Percentiles rank a stretch among this genome's conserved stretches.
Conservation (phyloP, 2,329 filamentous ascomycete species). For the Scytalidium sp. region DNA sequence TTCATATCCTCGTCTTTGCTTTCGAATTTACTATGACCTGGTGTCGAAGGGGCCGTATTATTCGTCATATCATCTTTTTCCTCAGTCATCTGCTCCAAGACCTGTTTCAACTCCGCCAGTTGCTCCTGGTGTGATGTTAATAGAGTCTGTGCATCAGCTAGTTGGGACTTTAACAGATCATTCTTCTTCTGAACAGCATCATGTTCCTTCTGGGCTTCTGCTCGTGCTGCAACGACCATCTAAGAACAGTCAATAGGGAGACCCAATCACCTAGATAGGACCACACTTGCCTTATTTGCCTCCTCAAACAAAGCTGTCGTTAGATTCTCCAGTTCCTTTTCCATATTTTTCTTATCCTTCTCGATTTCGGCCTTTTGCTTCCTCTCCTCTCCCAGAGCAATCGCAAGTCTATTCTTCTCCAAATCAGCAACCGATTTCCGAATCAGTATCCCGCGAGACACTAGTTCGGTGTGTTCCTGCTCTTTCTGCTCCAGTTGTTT, state of each 20-base stretch:
- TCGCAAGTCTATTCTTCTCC: conserved; percentile 61
- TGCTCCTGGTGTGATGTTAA: conserved; percentile 92
- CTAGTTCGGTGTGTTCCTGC: conserved; percentile 64
- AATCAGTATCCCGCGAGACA: conserved; percentile 73
- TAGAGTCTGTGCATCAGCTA: conserved; percentile 82
- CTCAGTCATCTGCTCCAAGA: conserved; percentile 82
- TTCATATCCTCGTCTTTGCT: conserved; percentile 42
- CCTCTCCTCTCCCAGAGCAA: conserved; percentile 62
- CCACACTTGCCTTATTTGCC: conserved; percentile 72
- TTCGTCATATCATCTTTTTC: conserved; percentile 71
- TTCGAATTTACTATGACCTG: conserved; percentile 70
- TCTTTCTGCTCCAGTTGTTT: conserved; percentile 58
- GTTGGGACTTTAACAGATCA: conserved; percentile 79
- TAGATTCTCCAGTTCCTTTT: conserved; percentile 85
- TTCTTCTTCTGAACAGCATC: conserved; percentile 80
- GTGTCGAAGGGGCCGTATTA: conserved; percentile 72
- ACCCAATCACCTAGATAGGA: not conserved
- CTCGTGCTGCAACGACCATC: conserved; percentile 92
- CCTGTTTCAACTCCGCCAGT: conserved; percentile 81
- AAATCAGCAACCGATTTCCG: conserved; percentile 70
- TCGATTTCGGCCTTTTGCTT: conserved; percentile 63
- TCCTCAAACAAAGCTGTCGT: conserved; percentile 96
- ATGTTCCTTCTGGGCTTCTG: conserved; percentile 81
- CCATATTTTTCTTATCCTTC: conserved; percentile 82
- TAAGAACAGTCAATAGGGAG: conserved; percentile 71